phyloP scores from a whole-genome alignment of 352 stramenopile genomes.

The Pythium rhizo-oryzae region DNA sequence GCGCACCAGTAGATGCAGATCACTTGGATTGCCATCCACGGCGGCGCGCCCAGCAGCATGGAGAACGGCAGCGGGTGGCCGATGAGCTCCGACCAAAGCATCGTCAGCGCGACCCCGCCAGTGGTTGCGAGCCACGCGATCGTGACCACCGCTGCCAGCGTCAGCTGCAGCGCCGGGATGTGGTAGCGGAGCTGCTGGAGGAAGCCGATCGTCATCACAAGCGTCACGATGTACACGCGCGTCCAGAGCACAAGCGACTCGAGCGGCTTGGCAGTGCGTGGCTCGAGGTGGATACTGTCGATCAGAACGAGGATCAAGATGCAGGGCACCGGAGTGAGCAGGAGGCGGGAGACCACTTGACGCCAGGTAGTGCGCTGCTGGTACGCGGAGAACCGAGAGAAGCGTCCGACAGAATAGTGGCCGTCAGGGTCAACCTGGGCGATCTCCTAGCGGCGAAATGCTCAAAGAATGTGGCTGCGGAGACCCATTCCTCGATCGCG shows the following conservation, averaged over 20 bases:
- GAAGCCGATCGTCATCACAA: neutral
- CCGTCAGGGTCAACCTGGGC: neutral
- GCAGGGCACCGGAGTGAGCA: neutral
- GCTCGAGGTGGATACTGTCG: neutral
- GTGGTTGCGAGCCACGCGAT: neutral
- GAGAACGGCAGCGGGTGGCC: constrained; percentile 2
- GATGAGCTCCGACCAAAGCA: neutral
- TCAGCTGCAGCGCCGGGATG: neutral
- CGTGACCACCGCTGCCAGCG: neutral
- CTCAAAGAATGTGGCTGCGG: neutral
- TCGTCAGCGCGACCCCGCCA: neutral
- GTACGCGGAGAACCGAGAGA: neutral
- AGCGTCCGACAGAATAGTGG: neutral
- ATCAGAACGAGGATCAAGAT: neutral
- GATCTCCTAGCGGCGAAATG: neutral
- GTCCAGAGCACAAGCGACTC: neutral
- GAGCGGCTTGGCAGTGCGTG: neutral
- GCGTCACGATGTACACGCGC: neutral
- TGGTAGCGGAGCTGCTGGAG: constrained; percentile 3
- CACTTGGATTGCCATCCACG: neutral
- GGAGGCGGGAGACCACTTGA: neutral
- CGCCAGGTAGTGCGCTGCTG: neutral
- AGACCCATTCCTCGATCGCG: too few species aligned
- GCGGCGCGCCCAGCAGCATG: neutral
- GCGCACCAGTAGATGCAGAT: neutral